phyloP scores from a whole-genome alignment of 2,329 filamentous ascomycete species.

The Colletotrichum gloeosporioides region DNA sequence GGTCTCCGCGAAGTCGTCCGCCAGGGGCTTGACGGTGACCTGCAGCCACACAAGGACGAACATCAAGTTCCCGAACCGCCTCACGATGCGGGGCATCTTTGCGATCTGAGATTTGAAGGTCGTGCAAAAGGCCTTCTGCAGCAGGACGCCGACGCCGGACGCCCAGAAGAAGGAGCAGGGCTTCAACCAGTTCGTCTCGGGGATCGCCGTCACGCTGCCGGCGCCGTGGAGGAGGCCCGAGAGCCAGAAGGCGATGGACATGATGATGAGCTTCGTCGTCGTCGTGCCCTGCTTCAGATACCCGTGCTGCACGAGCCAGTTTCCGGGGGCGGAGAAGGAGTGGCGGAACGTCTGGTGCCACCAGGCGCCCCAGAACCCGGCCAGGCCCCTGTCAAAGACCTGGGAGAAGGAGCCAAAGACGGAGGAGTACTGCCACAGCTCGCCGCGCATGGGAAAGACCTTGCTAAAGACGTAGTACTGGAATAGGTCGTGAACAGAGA shows the following conservation, averaged over 20 bases:
- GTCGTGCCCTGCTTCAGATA: slow-evolving; percentile 40
- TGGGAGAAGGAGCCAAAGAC: slow-evolving; percentile 59
- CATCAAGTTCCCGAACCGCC: slow-evolving; percentile 62
- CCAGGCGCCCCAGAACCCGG: slow-evolving; percentile 82
- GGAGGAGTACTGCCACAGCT: slow-evolving; percentile 60
- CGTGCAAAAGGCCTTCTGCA: slow-evolving; percentile 55
- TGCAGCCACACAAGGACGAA: slow-evolving; percentile 73
- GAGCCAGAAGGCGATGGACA: slow-evolving; percentile 64
- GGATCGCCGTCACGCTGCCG: slow-evolving; percentile 72
- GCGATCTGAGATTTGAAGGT: slow-evolving; percentile 37
- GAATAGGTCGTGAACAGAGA: slow-evolving; percentile 63
- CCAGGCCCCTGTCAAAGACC: slow-evolving; percentile 73
- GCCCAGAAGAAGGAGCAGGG: slow-evolving; percentile 75
- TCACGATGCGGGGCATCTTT: slow-evolving; percentile 47
- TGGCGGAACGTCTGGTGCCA: slow-evolving; percentile 93
- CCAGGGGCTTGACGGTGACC: slow-evolving; percentile 67
- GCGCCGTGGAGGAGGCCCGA: slow-evolving; percentile 74
- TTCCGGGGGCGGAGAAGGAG: slow-evolving; percentile 67
- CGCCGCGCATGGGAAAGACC: slow-evolving; percentile 55
- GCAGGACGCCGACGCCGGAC: slow-evolving; percentile 68
- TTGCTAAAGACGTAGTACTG: slow-evolving; percentile 54
- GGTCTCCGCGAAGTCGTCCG: slow-evolving; percentile 76
- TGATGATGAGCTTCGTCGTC: slow-evolving; percentile 36
- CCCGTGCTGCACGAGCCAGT: slow-evolving; percentile 47
- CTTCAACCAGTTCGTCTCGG: slow-evolving; percentile 52